phyloP scores from a whole-genome alignment of 2,329 filamentous ascomycete species.

The Dothistroma septosporum region DNA sequence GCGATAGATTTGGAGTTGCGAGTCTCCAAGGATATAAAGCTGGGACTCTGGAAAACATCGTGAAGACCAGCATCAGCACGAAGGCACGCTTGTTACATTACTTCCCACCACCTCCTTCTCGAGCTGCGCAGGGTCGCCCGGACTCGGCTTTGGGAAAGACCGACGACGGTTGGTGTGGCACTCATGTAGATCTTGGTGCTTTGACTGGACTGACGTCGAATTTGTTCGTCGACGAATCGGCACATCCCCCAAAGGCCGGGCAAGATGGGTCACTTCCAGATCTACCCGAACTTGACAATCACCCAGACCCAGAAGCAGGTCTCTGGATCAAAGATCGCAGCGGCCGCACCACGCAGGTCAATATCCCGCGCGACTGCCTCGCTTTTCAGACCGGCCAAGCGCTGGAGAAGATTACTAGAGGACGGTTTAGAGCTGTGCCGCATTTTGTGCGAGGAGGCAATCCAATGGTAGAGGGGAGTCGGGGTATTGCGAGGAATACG shows the following conservation, averaged over 20 bases:
- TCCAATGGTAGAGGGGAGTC: background rate
- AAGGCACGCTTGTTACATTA: slow-evolving; percentile 93
- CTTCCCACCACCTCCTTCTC: slow-evolving; percentile 56
- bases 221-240: slow-evolving; percentile 86
- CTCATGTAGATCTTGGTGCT: slow-evolving; percentile 86
- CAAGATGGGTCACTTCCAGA: slow-evolving; percentile 24
- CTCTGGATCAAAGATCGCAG: slow-evolving; percentile 90
- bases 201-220: slow-evolving; percentile 89
- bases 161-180: slow-evolving; percentile 92
- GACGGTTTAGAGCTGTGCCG: slow-evolving; percentile 87
- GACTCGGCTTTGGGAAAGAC: slow-evolving; percentile 2
- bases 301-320: slow-evolving; percentile 79
- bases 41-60: slow-evolving; percentile 82
- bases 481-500: slow-evolving; percentile 62
- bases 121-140: slow-evolving; percentile 1
- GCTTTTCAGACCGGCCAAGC: slow-evolving; percentile 96
- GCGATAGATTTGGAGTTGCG: slow-evolving; percentile 75
- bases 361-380: slow-evolving; percentile 84
- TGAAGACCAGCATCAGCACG: slow-evolving; percentile 77
- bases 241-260: slow-evolving; percentile 25
- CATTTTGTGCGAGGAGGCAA: slow-evolving; percentile 79
- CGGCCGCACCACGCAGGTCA: slow-evolving; percentile 80
- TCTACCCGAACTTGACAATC: slow-evolving; percentile 66
- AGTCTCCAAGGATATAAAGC: slow-evolving; percentile 72
- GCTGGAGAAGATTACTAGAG: slow-evolving; percentile 83